These are phyloP conservation scores for Petasospora fabianii DNA, from an alignment of 1,139 yeast species.

Conservation along the genomic window DNA sequence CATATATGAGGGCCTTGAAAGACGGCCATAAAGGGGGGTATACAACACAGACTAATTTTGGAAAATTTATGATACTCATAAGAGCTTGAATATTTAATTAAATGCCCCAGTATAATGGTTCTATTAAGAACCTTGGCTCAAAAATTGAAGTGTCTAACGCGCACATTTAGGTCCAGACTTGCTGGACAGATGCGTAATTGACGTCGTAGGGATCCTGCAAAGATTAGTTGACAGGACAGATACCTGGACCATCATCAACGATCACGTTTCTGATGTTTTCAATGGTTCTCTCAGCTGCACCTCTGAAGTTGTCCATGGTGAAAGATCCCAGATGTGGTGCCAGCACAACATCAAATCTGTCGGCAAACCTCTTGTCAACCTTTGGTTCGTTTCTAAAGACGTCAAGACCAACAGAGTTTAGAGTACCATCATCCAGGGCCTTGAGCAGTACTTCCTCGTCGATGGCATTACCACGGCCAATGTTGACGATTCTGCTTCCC, in stretches of 20 bases:
- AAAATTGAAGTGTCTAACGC: too few relatives aligned
- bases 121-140: too few relatives aligned
- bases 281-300: constrained; percentile 13
- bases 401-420: constrained; percentile 76
- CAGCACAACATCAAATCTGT: constrained; percentile 60
- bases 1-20: too few relatives aligned
- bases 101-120: too few relatives aligned
- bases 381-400: constrained; percentile 70
- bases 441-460: constrained; percentile 68
- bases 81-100: too few relatives aligned
- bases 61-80: too few relatives aligned
- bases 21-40: neutral
- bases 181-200: too few relatives aligned
- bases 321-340: constrained; percentile 69
- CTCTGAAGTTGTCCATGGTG: constrained; percentile 17
- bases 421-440: constrained; percentile 65
- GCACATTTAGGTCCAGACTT: too few relatives aligned
- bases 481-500: constrained; percentile 68
- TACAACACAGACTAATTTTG: constrained; percentile 2
- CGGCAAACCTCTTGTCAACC: constrained; percentile 47
- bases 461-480: constrained; percentile 74
- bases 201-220: neutral
- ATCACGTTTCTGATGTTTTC: constrained; percentile 18
- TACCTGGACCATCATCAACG: constrained; percentile 8
- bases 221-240: constrained; percentile 8